These are phyloP conservation scores for Thelonectria discophora DNA, from an alignment of 2,329 filamentous ascomycete species.

Conservation along the genomic window DNA sequence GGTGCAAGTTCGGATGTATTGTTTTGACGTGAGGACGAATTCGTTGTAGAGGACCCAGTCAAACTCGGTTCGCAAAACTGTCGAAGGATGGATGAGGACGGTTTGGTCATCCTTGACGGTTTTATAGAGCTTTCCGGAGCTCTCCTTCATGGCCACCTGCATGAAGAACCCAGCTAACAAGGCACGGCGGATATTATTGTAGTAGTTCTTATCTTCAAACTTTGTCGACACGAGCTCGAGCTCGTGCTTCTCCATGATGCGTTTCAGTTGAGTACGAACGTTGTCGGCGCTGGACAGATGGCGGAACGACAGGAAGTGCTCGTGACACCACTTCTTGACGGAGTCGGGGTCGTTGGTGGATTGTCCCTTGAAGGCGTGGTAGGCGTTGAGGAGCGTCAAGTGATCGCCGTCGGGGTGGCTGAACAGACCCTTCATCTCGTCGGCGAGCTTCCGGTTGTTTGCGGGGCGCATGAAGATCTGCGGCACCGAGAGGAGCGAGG, in stretches of 20 bases:
- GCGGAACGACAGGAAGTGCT: slow-evolving; percentile 92
- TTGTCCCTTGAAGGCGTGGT: slow-evolving; percentile 92
- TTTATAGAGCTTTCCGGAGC: slow-evolving; percentile 86
- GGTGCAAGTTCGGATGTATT: slow-evolving; percentile 95
- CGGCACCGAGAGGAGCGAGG: slow-evolving; percentile 90
- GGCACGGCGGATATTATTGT: slow-evolving; percentile 93
- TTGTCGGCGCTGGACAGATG: slow-evolving; percentile 93
- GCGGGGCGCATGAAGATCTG: slow-evolving; percentile 92
- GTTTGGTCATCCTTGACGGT: slow-evolving; percentile 97
- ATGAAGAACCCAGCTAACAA: slow-evolving; percentile 98
- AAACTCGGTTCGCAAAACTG: slow-evolving; percentile 84
- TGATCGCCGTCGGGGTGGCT: slow-evolving; percentile 94
- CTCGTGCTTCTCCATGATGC: slow-evolving; percentile 94
- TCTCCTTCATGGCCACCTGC: slow-evolving; percentile 96
- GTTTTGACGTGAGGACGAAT: slow-evolving; percentile 97
- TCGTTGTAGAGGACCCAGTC: slow-evolving; percentile 99
- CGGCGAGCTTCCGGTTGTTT: slow-evolving; percentile 85
- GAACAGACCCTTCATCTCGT: slow-evolving; percentile 97
- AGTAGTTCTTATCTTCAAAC: slow-evolving; percentile 97
- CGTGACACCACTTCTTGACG: slow-evolving; percentile 91
- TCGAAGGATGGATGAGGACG: slow-evolving; percentile 92
- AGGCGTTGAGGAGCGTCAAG: slow-evolving; percentile 94
- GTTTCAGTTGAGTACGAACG: slow-evolving; percentile 88
- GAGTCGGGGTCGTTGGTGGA: slow-evolving; percentile 68
- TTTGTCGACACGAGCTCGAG: slow-evolving; percentile 87